Evolutionary conservation across 176 grass and related monocot genomes (phyloP), one percentile per base, ranked within the genome.

Genomic region (Eleusine indica): DNA sequence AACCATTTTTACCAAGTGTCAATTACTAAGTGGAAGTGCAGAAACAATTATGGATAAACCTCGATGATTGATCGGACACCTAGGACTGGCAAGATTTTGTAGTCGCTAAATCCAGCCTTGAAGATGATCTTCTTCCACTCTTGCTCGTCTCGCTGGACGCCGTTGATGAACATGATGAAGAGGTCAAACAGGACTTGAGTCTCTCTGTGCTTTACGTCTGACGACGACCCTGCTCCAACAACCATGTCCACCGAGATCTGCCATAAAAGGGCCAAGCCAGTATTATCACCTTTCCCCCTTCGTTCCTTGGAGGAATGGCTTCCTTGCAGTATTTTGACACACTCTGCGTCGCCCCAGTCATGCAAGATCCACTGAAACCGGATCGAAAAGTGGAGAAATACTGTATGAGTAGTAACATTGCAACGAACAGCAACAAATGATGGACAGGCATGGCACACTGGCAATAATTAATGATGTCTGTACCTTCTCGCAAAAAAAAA

Each of bases 291-390:
- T 58, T 58, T 21, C 54, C 54, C n/a, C 54, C 54, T 8, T 0
- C 54, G 21, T 57, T 19, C 18, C 18, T 57, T 57, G 54, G 54
- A 57, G 54, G 61, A 9, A 89, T 87, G 12, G 86, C 86, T 54
- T 85, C 80, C 60, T 63, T 91, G 18, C 54, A 57, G 54, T 57
- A 57, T 57, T 17, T 57, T 21, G 54, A 57, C 54, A 57, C 54
- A 57, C 54, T 57, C 54, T 0, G 17, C 18, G 5, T 57, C 54
- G 5, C 18, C 5, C 54, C 54, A 57, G 18, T 57, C 54, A 32
- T 94, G 92, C 32, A 94, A 10, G 37, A 91, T 28, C 86, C 86
- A 91, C 88, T 94, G 52, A 35, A 74, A 66, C 1, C 16, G 21
- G 9, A 58, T 2, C 49, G n/a, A 7, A 35, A 6, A 3, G 9